Base-by-base conservation (phyloP, 1,139 yeast species). In the Yamadazyma conglobata region DNA sequence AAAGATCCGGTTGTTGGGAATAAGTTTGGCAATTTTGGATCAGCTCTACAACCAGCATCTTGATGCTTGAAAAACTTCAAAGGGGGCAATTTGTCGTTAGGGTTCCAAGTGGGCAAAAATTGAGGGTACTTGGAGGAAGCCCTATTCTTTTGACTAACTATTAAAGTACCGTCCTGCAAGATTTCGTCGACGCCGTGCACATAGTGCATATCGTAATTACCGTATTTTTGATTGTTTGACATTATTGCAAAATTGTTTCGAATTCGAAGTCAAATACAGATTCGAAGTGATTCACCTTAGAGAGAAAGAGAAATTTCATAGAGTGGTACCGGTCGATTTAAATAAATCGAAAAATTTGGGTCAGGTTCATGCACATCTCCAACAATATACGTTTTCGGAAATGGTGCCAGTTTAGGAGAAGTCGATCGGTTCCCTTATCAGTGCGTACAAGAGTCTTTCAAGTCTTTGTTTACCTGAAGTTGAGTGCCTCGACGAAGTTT, bases 31-130 rank as follows among this genome's bases (percentile, higher is more conserved):
- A 73, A 67, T 2, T 55, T 45, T 9, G 76, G 70, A 44, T 78
- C 79, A 8, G 79, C 86, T 36, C 64, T 58, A 19, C 58, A 47
- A 5, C 78, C 83, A 14, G 76, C 73, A 40, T 77, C 83, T 17
- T 54, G 50, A 44, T 63, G 70, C 40, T 65, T 63, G 50, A 69
- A 70, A 37, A 70, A 69, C 35, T 61, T 57, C 38, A 70, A 60
- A n/a, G 76, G 70, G 10, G 58, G 53, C 36, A 50, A 58, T 32
- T 60, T 64, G 39, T 70, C 64, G n/a, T 48, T 52, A 7, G 70
- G 67, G 37, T 66, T 66, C 76, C 76, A 71, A 0, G 75, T 63
- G 15, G 77, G 77, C 34, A 70, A 57, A 51, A 62, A 71, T 4
- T 67, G 68, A 3, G 69, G 69, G 38, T 40, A 45, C 15, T 52